Base-by-base conservation (phyloP, 192 early-diverging fungal species). In the Lobosporangium transversale region DNA sequence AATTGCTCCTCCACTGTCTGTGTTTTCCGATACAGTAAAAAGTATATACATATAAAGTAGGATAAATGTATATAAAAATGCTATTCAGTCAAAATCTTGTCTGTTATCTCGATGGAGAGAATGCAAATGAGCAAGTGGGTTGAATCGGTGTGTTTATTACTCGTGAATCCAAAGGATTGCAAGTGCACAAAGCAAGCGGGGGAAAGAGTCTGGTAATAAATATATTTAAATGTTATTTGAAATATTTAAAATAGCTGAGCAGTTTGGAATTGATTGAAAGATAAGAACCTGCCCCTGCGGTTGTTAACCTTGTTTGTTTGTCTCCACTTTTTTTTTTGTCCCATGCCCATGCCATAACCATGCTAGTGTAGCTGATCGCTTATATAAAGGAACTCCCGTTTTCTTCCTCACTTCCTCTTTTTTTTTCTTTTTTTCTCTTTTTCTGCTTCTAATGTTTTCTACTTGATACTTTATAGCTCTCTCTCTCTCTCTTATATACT, bases 271-370 rank as follows among this genome's bases (percentile, higher is more conserved):
- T n/a, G n/a, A n/a, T n/a, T n/a, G n/a, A n/a, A n/a, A n/a, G n/a
- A n/a, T n/a, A n/a, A n/a, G n/a, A n/a, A n/a, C n/a, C n/a, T n/a
- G n/a, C n/a, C n/a, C n/a, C n/a, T n/a, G n/a, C n/a, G n/a, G n/a
- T n/a, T n/a, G n/a, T n/a, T 61, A 55, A 61, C 18, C 36, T 36
- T 26, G n/a, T 14, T 32, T 55, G 63, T 62, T 62, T 56, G 68
- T 70, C 68, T 70, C 68, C 68, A 70, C 68, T 70, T 70, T 70
- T 59, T 70, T 70, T 70, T 70, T 70, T 62, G n/a, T 55, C 54
- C 66, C 49, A 42, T 67, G 33, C 37, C 37, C 37, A 14, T 40
- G 37, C 37, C 15, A 29, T 24, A 23, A 40, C 54, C 33, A 31
- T n/a, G 32, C 58, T 61, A 47, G 47, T 49, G 50, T 49, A 49